These are phyloP conservation scores for Verticillium klebahnii DNA, from an alignment of 2,329 filamentous ascomycete genomes.

Conservation along the genomic window DNA sequence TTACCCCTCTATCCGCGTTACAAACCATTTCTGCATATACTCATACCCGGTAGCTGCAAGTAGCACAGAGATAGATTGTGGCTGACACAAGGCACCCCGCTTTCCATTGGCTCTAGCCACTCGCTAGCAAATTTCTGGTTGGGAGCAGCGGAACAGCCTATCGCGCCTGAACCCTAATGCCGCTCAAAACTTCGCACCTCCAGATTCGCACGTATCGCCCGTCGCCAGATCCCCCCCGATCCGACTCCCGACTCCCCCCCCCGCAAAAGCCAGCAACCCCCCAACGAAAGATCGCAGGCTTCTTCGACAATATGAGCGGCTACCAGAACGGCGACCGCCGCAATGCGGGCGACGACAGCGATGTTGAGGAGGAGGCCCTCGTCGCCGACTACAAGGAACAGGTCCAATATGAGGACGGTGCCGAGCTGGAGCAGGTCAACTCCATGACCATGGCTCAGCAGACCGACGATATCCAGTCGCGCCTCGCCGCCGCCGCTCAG, in stretches of 20 bases:
- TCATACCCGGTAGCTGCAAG: not conserved
- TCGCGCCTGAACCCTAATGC: not conserved
- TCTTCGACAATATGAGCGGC: slow-evolving; percentile 45
- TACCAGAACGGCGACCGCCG: slow-evolving; percentile 59
- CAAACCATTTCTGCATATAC: not conserved
- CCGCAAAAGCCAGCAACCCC: not conserved
- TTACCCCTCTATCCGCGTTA: not conserved
- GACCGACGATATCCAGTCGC: slow-evolving; percentile 87
- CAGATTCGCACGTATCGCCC: not conserved
- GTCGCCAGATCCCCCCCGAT: not conserved
- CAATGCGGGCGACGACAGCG: slow-evolving; percentile 74
- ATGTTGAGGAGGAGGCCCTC: slow-evolving; percentile 92
- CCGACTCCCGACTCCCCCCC: slow-evolving; percentile 4
- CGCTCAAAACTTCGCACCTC: not conserved
- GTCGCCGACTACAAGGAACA: slow-evolving; percentile 96
- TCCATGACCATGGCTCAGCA: slow-evolving; percentile 67
- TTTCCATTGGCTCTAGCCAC: not conserved
- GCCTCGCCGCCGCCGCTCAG: slow-evolving; percentile 85
- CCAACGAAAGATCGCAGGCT: not conserved
- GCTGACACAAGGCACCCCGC: not conserved
- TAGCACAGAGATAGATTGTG: not conserved
- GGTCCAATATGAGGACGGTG: slow-evolving; percentile 86
- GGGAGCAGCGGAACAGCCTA: not conserved
- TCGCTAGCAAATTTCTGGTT: not conserved
- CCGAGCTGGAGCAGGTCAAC: slow-evolving; percentile 67